Evolutionary conservation across 2,329 filamentous ascomycete genomes (phyloP).

Genomic region (Alternaria longipes): DNA sequence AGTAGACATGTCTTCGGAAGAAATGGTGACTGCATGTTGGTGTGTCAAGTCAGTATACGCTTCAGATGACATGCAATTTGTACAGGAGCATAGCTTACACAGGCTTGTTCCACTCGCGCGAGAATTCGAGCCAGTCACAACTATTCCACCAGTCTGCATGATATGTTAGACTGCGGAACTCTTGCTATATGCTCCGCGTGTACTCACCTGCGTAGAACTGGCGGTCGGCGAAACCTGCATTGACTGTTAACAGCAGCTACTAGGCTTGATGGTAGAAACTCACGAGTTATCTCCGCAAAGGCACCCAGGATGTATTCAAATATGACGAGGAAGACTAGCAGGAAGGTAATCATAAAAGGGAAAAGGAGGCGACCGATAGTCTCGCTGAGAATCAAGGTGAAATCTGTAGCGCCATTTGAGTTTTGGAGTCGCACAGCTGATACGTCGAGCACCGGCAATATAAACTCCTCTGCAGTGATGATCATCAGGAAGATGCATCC

Average conservation of each 20-base stretch:
- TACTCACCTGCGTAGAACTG: constrained; percentile 18
- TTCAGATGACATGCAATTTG: constrained; percentile 79
- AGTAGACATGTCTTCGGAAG: constrained; percentile 92
- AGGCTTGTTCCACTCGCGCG: constrained; percentile 56
- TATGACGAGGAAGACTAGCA: constrained; percentile 96
- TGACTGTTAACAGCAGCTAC: background rate
- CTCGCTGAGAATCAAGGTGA: constrained; percentile 82
- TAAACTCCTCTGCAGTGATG: constrained; percentile 91
- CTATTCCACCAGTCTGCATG: constrained; percentile 70
- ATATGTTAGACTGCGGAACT: constrained; percentile 56
- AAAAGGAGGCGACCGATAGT: constrained; percentile 91
- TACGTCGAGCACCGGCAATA: constrained; percentile 85
- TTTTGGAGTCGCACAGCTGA: constrained; percentile 66
- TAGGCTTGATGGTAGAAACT: constrained; percentile 22
- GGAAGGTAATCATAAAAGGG: constrained; percentile 95
- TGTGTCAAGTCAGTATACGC: constrained; percentile 71
- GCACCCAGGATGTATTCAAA: constrained; percentile 97
- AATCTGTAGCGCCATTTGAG: constrained; percentile 66
- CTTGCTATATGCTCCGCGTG: constrained; percentile 42
- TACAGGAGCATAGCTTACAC: background rate
- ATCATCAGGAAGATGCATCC: constrained; percentile 96
- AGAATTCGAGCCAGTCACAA: constrained; percentile 95
- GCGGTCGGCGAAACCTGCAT: constrained; percentile 8
- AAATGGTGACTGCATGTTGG: constrained; percentile 74
- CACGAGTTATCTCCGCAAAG: constrained; percentile 87